A percentile compares a stretch with the other conserved stretches of the same genome.
These are phyloP conservation scores for Puccinellia tenuiflora DNA, from an alignment of 176 grass and related monocot species.

Conservation along the genomic window DNA sequence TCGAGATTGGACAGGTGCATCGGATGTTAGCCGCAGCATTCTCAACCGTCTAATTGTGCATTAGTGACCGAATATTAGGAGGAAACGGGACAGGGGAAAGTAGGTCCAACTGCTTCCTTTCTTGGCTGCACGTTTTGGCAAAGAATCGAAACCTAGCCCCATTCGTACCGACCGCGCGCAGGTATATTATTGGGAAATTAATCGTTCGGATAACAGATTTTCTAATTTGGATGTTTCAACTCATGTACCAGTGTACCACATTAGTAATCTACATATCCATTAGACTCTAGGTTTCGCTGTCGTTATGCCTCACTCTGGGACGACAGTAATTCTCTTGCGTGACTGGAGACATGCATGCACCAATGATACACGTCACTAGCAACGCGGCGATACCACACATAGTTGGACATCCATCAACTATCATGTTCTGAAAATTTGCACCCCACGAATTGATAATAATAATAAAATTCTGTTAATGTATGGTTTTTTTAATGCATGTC, in stretches of 20 bases:
- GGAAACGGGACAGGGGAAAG: not conserved
- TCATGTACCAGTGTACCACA: not conserved
- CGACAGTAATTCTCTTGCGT: not conserved
- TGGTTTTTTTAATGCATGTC: too few relatives aligned
- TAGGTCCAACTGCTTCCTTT: not conserved
- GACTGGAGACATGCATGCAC: not conserved
- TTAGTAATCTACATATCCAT: not conserved
- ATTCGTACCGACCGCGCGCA: not conserved
- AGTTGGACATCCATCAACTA: too few relatives aligned
- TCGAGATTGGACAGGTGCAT: not conserved
- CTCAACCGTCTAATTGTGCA: not conserved
- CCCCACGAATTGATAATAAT: too few relatives aligned
- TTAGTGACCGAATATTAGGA: not conserved
- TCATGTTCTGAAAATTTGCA: too few relatives aligned
- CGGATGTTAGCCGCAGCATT: not conserved
- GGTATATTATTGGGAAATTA: not conserved
- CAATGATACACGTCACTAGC: not conserved
- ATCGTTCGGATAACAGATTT: not conserved
- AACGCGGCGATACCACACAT: too few relatives aligned
- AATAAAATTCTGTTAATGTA: too few relatives aligned
- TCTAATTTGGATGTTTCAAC: not conserved
- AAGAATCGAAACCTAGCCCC: not conserved
- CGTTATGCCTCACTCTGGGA: not conserved
- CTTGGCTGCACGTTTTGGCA: not conserved
- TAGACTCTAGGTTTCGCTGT: not conserved